A percentile compares a stretch with the other conserved stretches of the same genome.
Evolutionary conservation across 345 rosid species (phyloP).

Genomic region (Acer saccharum): DNA sequence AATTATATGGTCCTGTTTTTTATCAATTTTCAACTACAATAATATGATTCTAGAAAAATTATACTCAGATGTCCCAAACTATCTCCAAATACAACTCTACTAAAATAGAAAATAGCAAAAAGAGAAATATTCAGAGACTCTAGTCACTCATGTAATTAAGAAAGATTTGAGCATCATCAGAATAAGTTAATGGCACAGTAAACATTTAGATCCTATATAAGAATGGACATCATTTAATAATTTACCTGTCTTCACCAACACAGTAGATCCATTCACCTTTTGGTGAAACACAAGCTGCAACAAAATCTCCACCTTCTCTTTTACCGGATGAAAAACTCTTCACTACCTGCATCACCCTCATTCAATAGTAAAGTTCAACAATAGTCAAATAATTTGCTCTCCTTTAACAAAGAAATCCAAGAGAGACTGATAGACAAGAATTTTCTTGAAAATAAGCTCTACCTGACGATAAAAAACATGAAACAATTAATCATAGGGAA

Average conservation of each 20-base stretch:
- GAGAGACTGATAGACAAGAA: background rate
- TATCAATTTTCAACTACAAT: background rate
- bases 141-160: background rate
- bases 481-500: background rate
- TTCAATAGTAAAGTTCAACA: conserved; percentile 18
- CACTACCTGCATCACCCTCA: conserved; percentile 63
- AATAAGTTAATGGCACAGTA: background rate
- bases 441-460: background rate
- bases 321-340: conserved; percentile 98
- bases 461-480: background rate
- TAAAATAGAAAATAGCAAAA: background rate
- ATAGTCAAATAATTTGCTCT: conserved; percentile 22
- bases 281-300: conserved; percentile 88
- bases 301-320: conserved; percentile 96
- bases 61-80: conserved; percentile 5
- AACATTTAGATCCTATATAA: background rate
- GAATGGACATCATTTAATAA: background rate
- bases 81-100: background rate
- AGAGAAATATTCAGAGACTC: background rate
- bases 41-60: background rate
- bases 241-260: conserved; percentile 91
- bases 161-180: background rate
- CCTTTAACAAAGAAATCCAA: background rate
- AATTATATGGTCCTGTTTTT: background rate
- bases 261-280: conserved; percentile 99